Percentiles rank a stretch among this genome's conserved stretches.
Evolutionary conservation across 805 yeast species (phyloP).

Genomic region (Groenewaldozyma tartarivorans): DNA sequence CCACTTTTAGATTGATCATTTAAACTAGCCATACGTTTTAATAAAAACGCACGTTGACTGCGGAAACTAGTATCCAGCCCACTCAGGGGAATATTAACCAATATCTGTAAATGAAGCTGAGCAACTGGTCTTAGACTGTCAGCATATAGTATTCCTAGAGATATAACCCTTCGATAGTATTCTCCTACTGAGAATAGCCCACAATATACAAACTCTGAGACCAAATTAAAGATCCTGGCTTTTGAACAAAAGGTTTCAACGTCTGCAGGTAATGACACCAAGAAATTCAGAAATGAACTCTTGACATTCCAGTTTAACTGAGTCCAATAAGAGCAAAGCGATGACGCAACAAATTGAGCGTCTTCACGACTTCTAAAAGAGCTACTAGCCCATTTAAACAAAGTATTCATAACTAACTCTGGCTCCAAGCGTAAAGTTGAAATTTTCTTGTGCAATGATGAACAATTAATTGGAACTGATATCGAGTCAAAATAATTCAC

Average conservation of each 20-base stretch:
- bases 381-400: slow-evolving; percentile 24
- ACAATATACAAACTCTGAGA: slow-evolving; percentile 40
- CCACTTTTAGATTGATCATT: no score
- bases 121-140: slow-evolving; percentile 29
- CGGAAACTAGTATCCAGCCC: neutral
- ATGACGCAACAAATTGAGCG: slow-evolving; percentile 17
- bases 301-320: slow-evolving; percentile 11
- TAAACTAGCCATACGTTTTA: slow-evolving; percentile 5
- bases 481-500: slow-evolving; percentile 25
- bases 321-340: slow-evolving; percentile 13
- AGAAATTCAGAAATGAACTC: slow-evolving; percentile 18
- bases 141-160: slow-evolving; percentile 73
- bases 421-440: slow-evolving; percentile 10
- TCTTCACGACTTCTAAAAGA: slow-evolving; percentile 13
- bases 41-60: slow-evolving; percentile 10
- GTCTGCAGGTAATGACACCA: slow-evolving; percentile 14
- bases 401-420: slow-evolving; percentile 11
- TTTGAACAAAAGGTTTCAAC: slow-evolving; percentile 8
- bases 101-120: slow-evolving; percentile 37
- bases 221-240: slow-evolving; percentile 29
- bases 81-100: slow-evolving; percentile 32
- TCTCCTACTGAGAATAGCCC: slow-evolving; percentile 49
- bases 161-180: slow-evolving; percentile 70
- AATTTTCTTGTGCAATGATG: slow-evolving; percentile 12
- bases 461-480: slow-evolving; percentile 16